phyloP scores from a whole-genome alignment of 31 red algal genomes.

The Odonthalia washingtoniensis region DNA sequence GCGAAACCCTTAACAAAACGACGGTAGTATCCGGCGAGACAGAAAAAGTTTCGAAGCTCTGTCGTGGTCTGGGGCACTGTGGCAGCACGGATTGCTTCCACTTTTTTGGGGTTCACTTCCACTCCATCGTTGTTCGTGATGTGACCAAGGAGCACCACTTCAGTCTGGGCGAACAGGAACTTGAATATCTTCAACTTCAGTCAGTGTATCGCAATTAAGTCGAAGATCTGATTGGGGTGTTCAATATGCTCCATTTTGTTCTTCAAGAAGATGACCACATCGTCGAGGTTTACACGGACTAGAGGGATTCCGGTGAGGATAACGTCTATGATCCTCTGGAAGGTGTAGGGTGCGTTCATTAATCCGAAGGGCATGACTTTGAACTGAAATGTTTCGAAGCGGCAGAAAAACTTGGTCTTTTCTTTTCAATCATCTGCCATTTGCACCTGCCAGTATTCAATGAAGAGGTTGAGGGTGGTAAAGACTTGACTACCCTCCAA shows the following conservation, averaged over 20 bases:
- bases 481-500: no score
- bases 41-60: not conserved
- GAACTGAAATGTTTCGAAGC: not conserved
- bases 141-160: not conserved
- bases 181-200: not conserved
- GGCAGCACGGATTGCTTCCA: not conserved
- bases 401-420: not conserved
- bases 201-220: not conserved
- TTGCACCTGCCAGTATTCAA: no score
- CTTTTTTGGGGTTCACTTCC: not conserved
- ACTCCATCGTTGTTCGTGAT: not conserved
- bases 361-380: constrained; percentile 9
- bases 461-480: no score
- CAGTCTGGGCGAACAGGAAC: not conserved
- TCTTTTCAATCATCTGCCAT: not conserved
- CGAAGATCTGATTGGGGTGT: not conserved
- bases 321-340: not conserved
- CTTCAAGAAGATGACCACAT: constrained; percentile 6
- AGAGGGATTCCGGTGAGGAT: not conserved
- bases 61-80: not conserved
- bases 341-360: not conserved
- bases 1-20: not conserved
- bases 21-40: constrained; percentile 12
- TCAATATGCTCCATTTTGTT: not conserved
- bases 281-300: not conserved